Evolutionary conservation across 441 rosid species (phyloP).

Genomic region (Populus hybrid): DNA sequence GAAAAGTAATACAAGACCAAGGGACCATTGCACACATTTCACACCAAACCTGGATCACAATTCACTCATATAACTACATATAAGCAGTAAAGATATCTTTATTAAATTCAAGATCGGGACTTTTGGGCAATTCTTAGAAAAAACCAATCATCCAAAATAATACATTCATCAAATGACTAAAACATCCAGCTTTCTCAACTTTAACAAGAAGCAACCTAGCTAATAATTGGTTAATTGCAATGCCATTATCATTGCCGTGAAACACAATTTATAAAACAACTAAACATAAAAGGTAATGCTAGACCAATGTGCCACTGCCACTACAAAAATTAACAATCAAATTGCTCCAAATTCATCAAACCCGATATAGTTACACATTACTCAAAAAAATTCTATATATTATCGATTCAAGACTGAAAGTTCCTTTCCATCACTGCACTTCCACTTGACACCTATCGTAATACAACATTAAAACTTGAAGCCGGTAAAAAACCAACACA

Average conservation of each 20-base stretch:
- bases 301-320: neutral
- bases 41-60: neutral
- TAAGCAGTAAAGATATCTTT: neutral
- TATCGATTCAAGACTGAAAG: neutral
- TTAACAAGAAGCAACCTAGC: neutral
- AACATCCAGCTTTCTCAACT: neutral
- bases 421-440: neutral
- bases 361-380: neutral
- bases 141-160: neutral
- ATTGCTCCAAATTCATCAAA: neutral
- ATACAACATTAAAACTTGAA: neutral
- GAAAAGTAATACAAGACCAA: neutral
- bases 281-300: neutral
- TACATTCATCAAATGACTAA: neutral
- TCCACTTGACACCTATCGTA: neutral
- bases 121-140: neutral
- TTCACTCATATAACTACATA: neutral
- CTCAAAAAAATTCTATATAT: neutral
- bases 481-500: neutral
- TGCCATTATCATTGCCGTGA: neutral
- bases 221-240: neutral
- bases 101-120: neutral
- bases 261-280: neutral
- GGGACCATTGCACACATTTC: neutral
- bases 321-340: constrained; percentile 3